Base-by-base conservation (phyloP, 192 early-diverging fungal species). In the Coemansia sp. region DNA sequence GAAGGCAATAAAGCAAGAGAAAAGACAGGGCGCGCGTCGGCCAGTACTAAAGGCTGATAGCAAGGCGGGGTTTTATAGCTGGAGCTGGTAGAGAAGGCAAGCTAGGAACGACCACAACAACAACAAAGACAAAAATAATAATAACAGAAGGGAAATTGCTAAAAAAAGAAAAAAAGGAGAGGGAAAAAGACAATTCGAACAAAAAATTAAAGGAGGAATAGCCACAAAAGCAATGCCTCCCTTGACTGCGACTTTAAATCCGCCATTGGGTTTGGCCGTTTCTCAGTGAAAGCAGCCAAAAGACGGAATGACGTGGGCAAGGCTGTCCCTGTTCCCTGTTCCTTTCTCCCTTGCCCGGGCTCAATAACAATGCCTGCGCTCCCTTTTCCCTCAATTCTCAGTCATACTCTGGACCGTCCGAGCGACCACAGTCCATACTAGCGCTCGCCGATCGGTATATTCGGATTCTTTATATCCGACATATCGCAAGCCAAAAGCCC, bases 91-190 rank as follows among this genome's bases (percentile, higher is more conserved):
- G 53, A 16, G 29, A 30, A 29, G 53, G 53, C 30, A 30, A 16
- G 18, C 37, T 50, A 53, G 15, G 55, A 15, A 39, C 32, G 44
- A 34, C 47, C 20, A 52, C 59, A 61, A 52, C 35, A 39, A 49
- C 37, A 61, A 47, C 29, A 39, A 15, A 29, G 24, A 52, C 29
- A 13, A 18, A 13, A n/a, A 52, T 20, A 44, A 47, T n/a, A 55
- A 56, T 12, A 37, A 53, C 7, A 22, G 20, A 39, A 65, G 20
- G 35, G 45, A 27, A 66, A 66, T 65, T 64, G 41, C 39, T 47
- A 37, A 65, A 53, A 53, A 39, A 22, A 9, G 27, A 1, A 66
- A 37, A 59, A 59, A 40, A 56, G 9, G 16, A 32, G 35, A 22
- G 24, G 32, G 43, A 13, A 45, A 37, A 41, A 64, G 27, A 7